Conservation (phyloP, 805 yeast genomes). For the Cyberlindnera mycetangii region DNA sequence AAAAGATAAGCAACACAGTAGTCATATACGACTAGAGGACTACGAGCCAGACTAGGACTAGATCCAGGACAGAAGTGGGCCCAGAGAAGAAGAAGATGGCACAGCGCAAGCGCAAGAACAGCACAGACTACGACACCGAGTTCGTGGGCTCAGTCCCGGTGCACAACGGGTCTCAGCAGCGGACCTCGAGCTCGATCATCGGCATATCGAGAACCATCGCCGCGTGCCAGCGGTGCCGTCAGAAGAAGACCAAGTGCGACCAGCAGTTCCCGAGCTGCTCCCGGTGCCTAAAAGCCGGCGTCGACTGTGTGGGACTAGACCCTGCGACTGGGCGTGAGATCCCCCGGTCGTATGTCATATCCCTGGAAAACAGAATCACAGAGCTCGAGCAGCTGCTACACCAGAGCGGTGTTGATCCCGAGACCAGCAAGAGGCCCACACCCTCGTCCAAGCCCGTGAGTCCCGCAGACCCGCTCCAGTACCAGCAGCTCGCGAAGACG, state of each 20-base stretch:
- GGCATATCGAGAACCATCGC: conserved; percentile 65
- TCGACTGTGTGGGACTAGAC: conserved; percentile 78
- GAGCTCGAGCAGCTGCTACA: conserved; percentile 51
- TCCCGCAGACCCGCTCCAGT: conserved; percentile 4
- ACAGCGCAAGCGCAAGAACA: conserved; percentile 10
- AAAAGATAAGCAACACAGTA: not conserved
- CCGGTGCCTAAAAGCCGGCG: conserved; percentile 56
- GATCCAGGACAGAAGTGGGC: not conserved
- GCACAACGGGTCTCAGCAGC: not conserved
- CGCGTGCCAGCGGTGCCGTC: conserved; percentile 82
- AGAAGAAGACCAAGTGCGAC: conserved; percentile 63
- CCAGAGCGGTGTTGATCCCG: conserved; percentile 40
- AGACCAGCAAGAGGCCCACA: not conserved
- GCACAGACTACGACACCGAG: conserved; percentile 7
- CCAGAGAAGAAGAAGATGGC: not conserved
- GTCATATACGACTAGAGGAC: too few relatives aligned
- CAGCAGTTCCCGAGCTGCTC: conserved; percentile 55
- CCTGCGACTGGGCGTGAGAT: conserved; percentile 86
- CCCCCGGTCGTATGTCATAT: conserved; percentile 74
- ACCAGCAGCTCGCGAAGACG: not conserved
- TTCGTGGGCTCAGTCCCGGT: conserved; percentile 13
- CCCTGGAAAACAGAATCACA: conserved; percentile 63
- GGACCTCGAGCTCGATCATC: conserved; percentile 27
- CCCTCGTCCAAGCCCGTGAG: not conserved
- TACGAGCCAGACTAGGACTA: too few relatives aligned